phyloP scores from a whole-genome alignment of 2,329 filamentous ascomycete species.

The Fusarium cicatricum region DNA sequence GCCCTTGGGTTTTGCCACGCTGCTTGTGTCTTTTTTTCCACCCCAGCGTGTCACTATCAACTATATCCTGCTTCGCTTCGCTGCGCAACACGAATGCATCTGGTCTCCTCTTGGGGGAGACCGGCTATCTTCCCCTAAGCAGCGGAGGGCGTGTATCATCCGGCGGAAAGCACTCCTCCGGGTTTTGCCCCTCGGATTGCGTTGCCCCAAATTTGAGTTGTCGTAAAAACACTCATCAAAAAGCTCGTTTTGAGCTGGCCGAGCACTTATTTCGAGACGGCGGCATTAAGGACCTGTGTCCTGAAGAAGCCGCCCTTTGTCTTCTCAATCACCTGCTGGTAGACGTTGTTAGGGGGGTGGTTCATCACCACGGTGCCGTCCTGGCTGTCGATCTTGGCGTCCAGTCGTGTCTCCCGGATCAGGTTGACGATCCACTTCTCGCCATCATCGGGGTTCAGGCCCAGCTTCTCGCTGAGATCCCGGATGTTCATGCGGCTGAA shows the following conservation, averaged over 20 bases:
- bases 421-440: slow-evolving; percentile 99
- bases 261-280: slow-evolving; percentile 60
- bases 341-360: slow-evolving; percentile 97
- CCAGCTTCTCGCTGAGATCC: slow-evolving; percentile 91
- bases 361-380: slow-evolving; percentile 99
- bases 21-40: slow-evolving; percentile 28
- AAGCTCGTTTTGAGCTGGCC: slow-evolving; percentile 11
- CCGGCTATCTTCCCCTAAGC: slow-evolving; percentile 16
- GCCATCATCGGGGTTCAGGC: slow-evolving; percentile 90
- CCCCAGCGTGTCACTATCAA: slow-evolving; percentile 8
- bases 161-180: slow-evolving; percentile 19
- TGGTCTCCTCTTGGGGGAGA: slow-evolving; percentile 15
- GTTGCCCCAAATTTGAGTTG: slow-evolving; percentile 35
- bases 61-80: slow-evolving; percentile 22
- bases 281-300: slow-evolving; percentile 89
- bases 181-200: slow-evolving; percentile 24
- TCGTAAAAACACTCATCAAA: slow-evolving; percentile 36
- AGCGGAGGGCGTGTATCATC: slow-evolving; percentile 32
- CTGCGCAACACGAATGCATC: slow-evolving; percentile 5
- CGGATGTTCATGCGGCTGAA: slow-evolving; percentile 98
- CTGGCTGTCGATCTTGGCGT: slow-evolving; percentile 99
- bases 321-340: slow-evolving; percentile 99
- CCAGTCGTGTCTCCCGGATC: slow-evolving; percentile 95
- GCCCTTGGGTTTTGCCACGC: slow-evolving; percentile 25
- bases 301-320: slow-evolving; percentile 99